Conservation (phyloP, 768 basidiomycete species). For the Amanita phalloides region DNA sequence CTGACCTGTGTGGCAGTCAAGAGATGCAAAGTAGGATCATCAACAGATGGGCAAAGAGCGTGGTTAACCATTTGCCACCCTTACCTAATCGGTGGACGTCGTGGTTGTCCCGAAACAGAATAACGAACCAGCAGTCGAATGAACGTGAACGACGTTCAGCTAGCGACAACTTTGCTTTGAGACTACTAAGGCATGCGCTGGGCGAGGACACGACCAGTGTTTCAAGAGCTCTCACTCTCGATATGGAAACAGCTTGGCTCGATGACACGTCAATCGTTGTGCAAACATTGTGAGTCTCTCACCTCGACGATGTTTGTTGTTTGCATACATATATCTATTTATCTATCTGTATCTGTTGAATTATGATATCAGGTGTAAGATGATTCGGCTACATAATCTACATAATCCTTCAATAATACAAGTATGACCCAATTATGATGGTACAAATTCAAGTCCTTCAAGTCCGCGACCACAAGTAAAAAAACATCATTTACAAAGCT, state of each 20-base stretch:
- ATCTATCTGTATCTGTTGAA: neutral
- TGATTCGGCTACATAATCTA: neutral
- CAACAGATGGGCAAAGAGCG: conserved; percentile 38
- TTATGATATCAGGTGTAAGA: neutral
- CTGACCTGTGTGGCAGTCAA: conserved; percentile 40
- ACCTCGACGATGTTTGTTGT: neutral
- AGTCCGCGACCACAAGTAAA: neutral
- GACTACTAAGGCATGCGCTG: conserved; percentile 43
- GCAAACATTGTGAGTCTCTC: conserved; percentile 35
- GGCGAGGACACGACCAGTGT: conserved; percentile 43
- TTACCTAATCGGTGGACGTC: conserved; percentile 12
- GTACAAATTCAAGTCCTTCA: neutral
- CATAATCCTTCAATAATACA: neutral
- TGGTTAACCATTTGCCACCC: conserved; percentile 21
- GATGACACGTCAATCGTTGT: conserved; percentile 62
- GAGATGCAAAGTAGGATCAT: conserved; percentile 36
- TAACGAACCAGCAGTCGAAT: neutral
- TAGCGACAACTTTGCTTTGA: conserved; percentile 40
- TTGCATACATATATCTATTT: no score
- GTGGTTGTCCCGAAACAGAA: conserved; percentile 2
- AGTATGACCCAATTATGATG: neutral
- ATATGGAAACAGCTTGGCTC: conserved; percentile 57
- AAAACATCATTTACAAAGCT: conserved; percentile 14
- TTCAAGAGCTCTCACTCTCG: conserved; percentile 49
- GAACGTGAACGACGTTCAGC: conserved; percentile 3